These are phyloP conservation scores for Hygrophorus pudorinus DNA, from an alignment of 768 basidiomycete species.

Conservation along the genomic window DNA sequence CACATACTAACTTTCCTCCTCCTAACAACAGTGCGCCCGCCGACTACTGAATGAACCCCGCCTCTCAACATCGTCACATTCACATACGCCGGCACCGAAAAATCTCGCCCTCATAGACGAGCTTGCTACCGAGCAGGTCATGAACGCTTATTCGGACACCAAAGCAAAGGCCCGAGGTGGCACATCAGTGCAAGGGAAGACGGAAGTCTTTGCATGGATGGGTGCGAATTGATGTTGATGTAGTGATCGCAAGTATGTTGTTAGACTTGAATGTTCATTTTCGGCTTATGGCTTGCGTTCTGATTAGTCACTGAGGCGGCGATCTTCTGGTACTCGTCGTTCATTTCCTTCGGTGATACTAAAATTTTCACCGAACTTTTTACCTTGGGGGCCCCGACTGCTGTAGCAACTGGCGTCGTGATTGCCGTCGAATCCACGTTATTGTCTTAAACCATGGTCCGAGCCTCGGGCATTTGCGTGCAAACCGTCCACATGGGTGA, in stretches of 20 bases:
- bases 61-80: conserved; percentile 35
- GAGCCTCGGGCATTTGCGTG: no score
- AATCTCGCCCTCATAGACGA: conserved; percentile 53
- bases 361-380: no score
- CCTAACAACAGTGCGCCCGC: conserved; percentile 41
- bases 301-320: no score
- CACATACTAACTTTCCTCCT: conserved; percentile 6
- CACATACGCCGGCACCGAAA: conserved; percentile 48
- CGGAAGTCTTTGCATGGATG: conserved; percentile 6
- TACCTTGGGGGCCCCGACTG: no score
- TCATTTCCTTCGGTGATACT: no score
- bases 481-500: no score
- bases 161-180: conserved; percentile 1
- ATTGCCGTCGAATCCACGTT: no score
- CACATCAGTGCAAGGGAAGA: conserved; percentile 3
- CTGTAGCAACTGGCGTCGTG: no score
- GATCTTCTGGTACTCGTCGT: no score
- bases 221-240: not conserved
- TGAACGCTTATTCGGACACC: conserved; percentile 38
- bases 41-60: conserved; percentile 36
- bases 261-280: no score
- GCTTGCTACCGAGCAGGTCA: conserved; percentile 61
- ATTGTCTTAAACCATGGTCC: no score
- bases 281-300: no score
- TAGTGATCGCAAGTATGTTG: not conserved